Evolutionary conservation across 306 rosid species (phyloP).

Genomic region (Quercus ilex): DNA sequence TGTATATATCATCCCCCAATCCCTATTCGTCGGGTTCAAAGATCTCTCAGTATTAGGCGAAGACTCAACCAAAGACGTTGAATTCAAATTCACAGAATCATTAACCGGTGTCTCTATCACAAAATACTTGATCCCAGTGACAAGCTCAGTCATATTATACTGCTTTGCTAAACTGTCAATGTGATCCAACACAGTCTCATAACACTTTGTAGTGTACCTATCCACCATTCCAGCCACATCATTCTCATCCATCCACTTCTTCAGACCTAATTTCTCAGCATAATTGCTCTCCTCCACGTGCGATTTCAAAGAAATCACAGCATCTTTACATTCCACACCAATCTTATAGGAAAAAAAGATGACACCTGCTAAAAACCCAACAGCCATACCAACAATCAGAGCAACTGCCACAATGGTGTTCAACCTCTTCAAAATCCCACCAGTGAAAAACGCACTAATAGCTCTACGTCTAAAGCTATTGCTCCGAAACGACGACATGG

Average conservation of each 20-base stretch:
- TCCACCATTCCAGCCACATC: slow-evolving; percentile 88
- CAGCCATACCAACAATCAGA: slow-evolving; percentile 67
- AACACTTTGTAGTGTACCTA: slow-evolving; percentile 64
- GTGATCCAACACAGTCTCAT: slow-evolving; percentile 78
- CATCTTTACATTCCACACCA: slow-evolving; percentile 93
- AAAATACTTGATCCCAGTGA: slow-evolving; percentile 81
- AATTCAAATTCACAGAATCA: slow-evolving; percentile 32
- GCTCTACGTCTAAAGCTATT: slow-evolving; percentile 64
- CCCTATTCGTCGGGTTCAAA: slow-evolving; percentile 62
- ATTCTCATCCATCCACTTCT: slow-evolving; percentile 96
- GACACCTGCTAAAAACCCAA: slow-evolving; percentile 67
- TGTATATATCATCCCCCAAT: slow-evolving; percentile 69
- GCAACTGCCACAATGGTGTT: slow-evolving; percentile 77
- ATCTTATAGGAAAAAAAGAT: slow-evolving; percentile 84
- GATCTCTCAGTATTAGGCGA: slow-evolving; percentile 63
- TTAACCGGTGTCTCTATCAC: slow-evolving; percentile 43
- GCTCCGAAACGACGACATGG: slow-evolving; percentile 64
- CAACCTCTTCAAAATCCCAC: slow-evolving; percentile 58
- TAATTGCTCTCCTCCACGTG: slow-evolving; percentile 84
- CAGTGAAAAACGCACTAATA: slow-evolving; percentile 66
- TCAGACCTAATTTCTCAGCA: slow-evolving; percentile 76
- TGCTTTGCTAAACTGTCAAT: slow-evolving; percentile 84
- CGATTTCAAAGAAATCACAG: slow-evolving; percentile 69
- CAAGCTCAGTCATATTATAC: slow-evolving; percentile 82
- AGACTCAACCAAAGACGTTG: slow-evolving; percentile 38